Base-by-base conservation (phyloP, 345 rosid genomes). In the Gossypium turneri region DNA sequence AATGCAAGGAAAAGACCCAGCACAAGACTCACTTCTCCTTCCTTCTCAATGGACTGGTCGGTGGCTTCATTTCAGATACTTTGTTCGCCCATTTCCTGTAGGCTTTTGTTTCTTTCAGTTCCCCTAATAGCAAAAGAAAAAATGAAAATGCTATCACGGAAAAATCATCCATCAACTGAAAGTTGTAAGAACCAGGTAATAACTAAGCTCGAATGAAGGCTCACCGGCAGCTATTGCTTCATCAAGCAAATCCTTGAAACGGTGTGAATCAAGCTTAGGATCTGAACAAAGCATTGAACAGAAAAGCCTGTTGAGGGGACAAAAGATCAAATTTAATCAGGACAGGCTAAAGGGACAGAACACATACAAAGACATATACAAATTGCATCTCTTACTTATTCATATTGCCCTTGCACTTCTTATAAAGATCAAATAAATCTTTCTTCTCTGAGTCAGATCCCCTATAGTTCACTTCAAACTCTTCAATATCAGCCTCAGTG, bases 221-320 rank as follows among this genome's bases (percentile, higher is more conserved):
- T 55, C 74, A 89, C 98, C 98, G 1, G 89, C 84, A 79, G 88
- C 84, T 55, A 93, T 84, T 61, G 92, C 88, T 76, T 86, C 93
- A 58, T 87, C 94, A 3, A 96, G 82, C 59, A 92, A 85, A 81
- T 85, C 90, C 88, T 81, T 92, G 82, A 89, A 92, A 58, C 94
- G 94, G 80, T 89, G 97, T 29, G 97, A 96, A 79, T 96, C 98
- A 71, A 93, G 92, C 83, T 88, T 92, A 38, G 90, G 85, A 75
- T 93, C 88, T 2, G 97, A 96, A 84, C 97, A 91, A 56, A 90
- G 92, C 97, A 93, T 91, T 41, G 97, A 96, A 75, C 94, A 89
- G 85, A 96, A 95, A 29, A 89, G 90, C 87, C 97, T 94, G 84
- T 0, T 1, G 75, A 81, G 72, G 16, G 44, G 25, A 43, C 1